A percentile compares a stretch with the other conserved stretches of the same genome.
phyloP scores from a whole-genome alignment of 2,329 filamentous ascomycete species.

The Diaporthe citri region DNA sequence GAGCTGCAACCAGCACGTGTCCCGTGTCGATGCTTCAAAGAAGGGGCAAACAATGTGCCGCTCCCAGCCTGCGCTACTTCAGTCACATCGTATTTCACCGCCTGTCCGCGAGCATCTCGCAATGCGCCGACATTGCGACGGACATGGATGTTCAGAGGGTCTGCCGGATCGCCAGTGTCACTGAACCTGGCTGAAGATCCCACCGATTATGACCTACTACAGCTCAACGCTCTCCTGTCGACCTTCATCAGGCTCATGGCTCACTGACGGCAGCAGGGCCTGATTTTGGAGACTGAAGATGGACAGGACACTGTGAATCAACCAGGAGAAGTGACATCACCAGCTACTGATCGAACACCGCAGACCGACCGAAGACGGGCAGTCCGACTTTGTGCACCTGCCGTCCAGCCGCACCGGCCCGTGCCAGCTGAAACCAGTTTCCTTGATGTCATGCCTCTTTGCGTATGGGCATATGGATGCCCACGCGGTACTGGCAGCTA shows the following conservation, averaged over 20 bases:
- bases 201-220: neutral
- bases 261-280: neutral
- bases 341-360: neutral
- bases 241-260: neutral
- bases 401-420: neutral
- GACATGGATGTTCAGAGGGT: neutral
- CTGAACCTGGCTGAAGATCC: neutral
- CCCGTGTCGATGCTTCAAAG: neutral
- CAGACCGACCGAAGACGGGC: neutral
- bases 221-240: conserved; percentile 17
- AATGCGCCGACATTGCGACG: neutral
- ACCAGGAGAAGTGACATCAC: neutral
- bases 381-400: neutral
- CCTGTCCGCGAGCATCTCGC: neutral
- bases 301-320: neutral
- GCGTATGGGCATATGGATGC: neutral
- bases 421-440: neutral
- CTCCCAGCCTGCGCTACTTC: neutral
- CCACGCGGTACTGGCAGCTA: neutral
- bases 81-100: neutral
- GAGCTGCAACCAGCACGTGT: neutral
- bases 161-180: neutral
- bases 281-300: no score
- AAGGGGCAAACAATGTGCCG: neutral
- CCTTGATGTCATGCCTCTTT: neutral